Conservation (phyloP, 2,329 filamentous ascomycete genomes). For the Samsoniella hepiali region DNA sequence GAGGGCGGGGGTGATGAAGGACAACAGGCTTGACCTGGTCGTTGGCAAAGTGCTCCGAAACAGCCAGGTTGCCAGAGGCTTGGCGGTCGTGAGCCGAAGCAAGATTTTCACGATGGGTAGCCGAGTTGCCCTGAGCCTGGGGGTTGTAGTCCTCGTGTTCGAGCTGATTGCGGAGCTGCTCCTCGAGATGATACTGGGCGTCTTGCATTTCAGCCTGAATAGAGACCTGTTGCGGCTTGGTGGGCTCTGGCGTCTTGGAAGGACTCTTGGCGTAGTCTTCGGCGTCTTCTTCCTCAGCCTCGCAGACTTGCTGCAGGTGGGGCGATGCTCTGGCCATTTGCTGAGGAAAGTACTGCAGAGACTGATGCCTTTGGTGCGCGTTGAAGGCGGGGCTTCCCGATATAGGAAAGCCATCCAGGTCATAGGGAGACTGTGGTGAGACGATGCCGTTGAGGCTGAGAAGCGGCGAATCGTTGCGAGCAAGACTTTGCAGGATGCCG, state of each 20-base stretch:
- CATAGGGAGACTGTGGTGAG: slow-evolving; percentile 64
- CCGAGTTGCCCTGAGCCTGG: slow-evolving; percentile 42
- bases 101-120: slow-evolving; percentile 26
- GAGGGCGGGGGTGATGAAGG: slow-evolving; percentile 70
- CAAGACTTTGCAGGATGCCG: slow-evolving; percentile 51
- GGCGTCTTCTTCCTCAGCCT: slow-evolving; percentile 63
- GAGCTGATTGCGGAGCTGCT: slow-evolving; percentile 73
- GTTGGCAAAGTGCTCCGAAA: slow-evolving; percentile 50
- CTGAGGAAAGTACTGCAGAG: slow-evolving; percentile 56
- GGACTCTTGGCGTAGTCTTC: slow-evolving; percentile 42
- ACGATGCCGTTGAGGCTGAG: slow-evolving; percentile 53
- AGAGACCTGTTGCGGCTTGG: slow-evolving; percentile 57
- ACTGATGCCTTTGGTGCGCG: slow-evolving; percentile 56
- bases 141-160: slow-evolving; percentile 76
- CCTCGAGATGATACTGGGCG: slow-evolving; percentile 79
- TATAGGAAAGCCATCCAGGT: slow-evolving; percentile 47
- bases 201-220: slow-evolving; percentile 83
- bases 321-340: slow-evolving; percentile 56
- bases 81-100: slow-evolving; percentile 39
- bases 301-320: slow-evolving; percentile 68
- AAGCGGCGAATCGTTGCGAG: slow-evolving; percentile 63
- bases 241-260: slow-evolving; percentile 53
- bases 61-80: slow-evolving; percentile 47
- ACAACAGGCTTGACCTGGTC: slow-evolving; percentile 53
- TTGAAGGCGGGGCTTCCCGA: slow-evolving; percentile 41